phyloP scores from a whole-genome alignment of 345 rosid species.

The Camelina sativa region DNA sequence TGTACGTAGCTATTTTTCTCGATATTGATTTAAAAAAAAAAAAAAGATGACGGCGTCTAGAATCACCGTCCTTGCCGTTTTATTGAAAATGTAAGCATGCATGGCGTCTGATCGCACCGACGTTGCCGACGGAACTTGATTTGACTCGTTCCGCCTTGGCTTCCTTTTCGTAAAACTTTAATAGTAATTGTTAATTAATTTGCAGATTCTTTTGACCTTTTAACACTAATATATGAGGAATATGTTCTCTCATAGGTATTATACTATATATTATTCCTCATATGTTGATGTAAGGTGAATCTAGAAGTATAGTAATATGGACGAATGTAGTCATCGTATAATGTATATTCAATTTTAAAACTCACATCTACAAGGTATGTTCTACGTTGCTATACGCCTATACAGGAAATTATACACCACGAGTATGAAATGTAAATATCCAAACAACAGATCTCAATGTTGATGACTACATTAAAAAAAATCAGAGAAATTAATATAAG shows the following conservation, averaged over 20 bases:
- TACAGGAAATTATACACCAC: background rate
- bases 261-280: slow-evolving; percentile 9
- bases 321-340: slow-evolving; percentile 2
- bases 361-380: background rate
- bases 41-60: background rate
- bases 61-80: slow-evolving; percentile 28
- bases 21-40: background rate
- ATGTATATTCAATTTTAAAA: background rate
- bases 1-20: background rate
- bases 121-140: slow-evolving; percentile 1
- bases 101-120: slow-evolving; percentile 15
- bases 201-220: slow-evolving; percentile 38
- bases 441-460: background rate
- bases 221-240: background rate
- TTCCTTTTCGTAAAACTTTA: background rate
- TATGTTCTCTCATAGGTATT: slow-evolving; percentile 10
- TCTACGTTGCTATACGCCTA: slow-evolving; percentile 7
- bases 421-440: background rate
- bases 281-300: slow-evolving; percentile 18
- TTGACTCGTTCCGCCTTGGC: background rate
- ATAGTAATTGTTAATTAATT: slow-evolving; percentile 1
- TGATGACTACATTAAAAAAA: background rate
- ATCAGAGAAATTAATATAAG: background rate
- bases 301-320: slow-evolving; percentile 1
- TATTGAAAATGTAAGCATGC: slow-evolving; percentile 25